Conservation (phyloP, 2,329 filamentous ascomycete genomes). For the Phaeosphaeria sp. region DNA sequence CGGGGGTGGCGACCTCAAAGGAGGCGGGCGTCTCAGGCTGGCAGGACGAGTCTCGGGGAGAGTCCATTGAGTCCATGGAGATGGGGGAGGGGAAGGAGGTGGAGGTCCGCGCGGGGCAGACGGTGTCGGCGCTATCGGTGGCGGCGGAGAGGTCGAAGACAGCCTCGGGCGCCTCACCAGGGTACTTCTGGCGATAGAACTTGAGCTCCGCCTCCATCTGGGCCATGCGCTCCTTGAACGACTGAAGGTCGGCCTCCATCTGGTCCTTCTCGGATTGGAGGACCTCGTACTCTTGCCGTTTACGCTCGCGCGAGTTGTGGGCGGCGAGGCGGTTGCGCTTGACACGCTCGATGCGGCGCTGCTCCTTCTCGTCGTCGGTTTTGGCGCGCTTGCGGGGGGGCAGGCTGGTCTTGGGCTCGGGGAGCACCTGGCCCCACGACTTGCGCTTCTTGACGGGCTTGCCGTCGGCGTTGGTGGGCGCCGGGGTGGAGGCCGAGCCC, state of each 20-base stretch:
- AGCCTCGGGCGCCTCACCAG: conserved; percentile 33
- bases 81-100: conserved; percentile 45
- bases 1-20: conserved; percentile 53
- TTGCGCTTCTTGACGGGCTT: conserved; percentile 92
- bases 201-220: conserved; percentile 59
- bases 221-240: conserved; percentile 56
- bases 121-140: conserved; percentile 35
- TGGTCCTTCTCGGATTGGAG: conserved; percentile 70
- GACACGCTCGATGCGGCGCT: conserved; percentile 94
- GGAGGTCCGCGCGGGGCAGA: conserved; percentile 46
- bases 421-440: conserved; percentile 97
- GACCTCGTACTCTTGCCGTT: conserved; percentile 87
- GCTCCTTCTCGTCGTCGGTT: conserved; percentile 98
- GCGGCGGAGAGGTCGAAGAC: conserved; percentile 31
- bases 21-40: conserved; percentile 49
- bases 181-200: conserved; percentile 42
- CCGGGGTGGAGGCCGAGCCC: conserved; percentile 24
- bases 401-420: conserved; percentile 94
- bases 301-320: conserved; percentile 94
- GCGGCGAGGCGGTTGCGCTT: conserved; percentile 95
- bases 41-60: conserved; percentile 47
- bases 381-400: conserved; percentile 97
- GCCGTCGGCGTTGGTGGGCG: conserved; percentile 22
- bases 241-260: conserved; percentile 70
- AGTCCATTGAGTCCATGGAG: conserved; percentile 49